A percentile compares a stretch with the other conserved stretches of the same genome.
Conservation (phyloP, 805 yeast species). For the Saturnispora saitoi region DNA sequence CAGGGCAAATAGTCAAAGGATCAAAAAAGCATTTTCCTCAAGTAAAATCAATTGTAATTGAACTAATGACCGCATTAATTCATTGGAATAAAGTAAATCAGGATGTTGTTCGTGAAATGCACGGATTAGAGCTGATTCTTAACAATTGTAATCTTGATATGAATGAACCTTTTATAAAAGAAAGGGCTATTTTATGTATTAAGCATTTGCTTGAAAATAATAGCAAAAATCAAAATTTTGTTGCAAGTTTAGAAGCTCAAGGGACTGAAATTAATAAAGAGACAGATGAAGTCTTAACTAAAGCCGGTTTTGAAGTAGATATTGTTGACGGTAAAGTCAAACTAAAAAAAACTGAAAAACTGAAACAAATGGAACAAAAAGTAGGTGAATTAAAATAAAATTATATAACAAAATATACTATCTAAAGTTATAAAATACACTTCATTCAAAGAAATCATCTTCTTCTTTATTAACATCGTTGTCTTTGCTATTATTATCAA, state of each 20-base stretch:
- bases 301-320: slow-evolving; percentile 72
- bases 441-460: slow-evolving; percentile 30
- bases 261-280: slow-evolving; percentile 50
- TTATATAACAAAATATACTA: background rate
- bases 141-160: slow-evolving; percentile 81
- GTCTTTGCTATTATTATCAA: slow-evolving; percentile 13
- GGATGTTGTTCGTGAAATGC: slow-evolving; percentile 53
- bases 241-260: slow-evolving; percentile 68
- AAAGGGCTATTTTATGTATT: slow-evolving; percentile 72
- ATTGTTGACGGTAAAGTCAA: slow-evolving; percentile 63
- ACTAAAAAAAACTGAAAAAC: slow-evolving; percentile 30
- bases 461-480: slow-evolving; percentile 19
- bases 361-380: slow-evolving; percentile 8
- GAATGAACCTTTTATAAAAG: slow-evolving; percentile 83
- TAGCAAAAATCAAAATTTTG: slow-evolving; percentile 62
- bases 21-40: slow-evolving; percentile 44
- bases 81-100: slow-evolving; percentile 49
- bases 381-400: slow-evolving; percentile 13
- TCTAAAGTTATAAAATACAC: background rate
- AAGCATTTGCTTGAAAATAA: slow-evolving; percentile 61
- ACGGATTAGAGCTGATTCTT: slow-evolving; percentile 63
- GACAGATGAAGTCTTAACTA: slow-evolving; percentile 35
- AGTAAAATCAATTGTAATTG: slow-evolving; percentile 58
- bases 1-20: background rate
- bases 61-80: slow-evolving; percentile 51